Evolutionary conservation across 371 early-diverging fungal species (phyloP).

Genomic region (Mortierella sp.): DNA sequence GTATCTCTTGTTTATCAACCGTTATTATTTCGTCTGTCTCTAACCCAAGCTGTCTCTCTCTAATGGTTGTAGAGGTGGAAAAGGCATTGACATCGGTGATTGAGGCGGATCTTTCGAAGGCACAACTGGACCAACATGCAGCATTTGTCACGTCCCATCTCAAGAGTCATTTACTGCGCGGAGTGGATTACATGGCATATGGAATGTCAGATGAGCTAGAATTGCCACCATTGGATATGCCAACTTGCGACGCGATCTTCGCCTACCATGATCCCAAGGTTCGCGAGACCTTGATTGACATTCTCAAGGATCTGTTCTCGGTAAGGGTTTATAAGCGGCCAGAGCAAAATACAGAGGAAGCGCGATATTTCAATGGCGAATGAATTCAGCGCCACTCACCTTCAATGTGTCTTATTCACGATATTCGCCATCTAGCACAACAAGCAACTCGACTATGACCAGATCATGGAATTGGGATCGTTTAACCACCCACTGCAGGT

Average conservation of each 20-base stretch:
- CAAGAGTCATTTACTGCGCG: conserved; percentile 66
- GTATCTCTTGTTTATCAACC: background rate
- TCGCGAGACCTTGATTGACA: conserved; percentile 37
- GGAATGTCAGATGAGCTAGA: conserved; percentile 74
- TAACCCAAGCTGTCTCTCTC: background rate
- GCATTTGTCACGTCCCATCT: conserved; percentile 66
- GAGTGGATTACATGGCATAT: conserved; percentile 72
- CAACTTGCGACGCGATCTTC: conserved; percentile 70
- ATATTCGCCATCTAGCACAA: conserved; percentile 19
- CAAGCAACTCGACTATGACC: conserved; percentile 49
- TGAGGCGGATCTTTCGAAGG: conserved; percentile 57
- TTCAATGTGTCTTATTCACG: background rate
- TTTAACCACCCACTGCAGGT: conserved; percentile 53
- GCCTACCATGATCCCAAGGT: conserved; percentile 67
- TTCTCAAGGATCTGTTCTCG: conserved; percentile 47
- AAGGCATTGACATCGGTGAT: conserved; percentile 67
- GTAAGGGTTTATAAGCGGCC: conserved; percentile 1
- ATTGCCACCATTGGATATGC: conserved; percentile 70
- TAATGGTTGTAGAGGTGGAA: conserved; percentile 69
- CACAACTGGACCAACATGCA: conserved; percentile 68
- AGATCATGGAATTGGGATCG: conserved; percentile 31
- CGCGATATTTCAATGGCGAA: background rate
- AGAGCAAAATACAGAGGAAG: background rate
- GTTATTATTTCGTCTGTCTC: background rate
- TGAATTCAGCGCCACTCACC: background rate